These are phyloP conservation scores for Kwoniella dejecticola DNA, from an alignment of 768 basidiomycete species.

Conservation along the genomic window DNA sequence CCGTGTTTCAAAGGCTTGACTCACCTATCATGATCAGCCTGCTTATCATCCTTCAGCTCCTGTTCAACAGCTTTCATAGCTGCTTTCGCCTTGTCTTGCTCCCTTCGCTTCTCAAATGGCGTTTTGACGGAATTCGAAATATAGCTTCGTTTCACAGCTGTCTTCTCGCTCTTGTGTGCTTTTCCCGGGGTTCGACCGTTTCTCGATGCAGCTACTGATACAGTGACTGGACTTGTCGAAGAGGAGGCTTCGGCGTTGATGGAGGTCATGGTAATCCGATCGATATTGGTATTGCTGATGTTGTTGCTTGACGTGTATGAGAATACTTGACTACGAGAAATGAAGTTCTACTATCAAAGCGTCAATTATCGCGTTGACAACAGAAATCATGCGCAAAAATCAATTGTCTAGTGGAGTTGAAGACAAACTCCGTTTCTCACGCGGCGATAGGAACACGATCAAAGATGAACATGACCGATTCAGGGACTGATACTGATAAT, in stretches of 20 bases:
- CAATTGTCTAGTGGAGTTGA: too few relatives aligned
- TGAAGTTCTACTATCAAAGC: too few relatives aligned
- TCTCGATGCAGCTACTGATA: constrained; percentile 31
- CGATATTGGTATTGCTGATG: not conserved
- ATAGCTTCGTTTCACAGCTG: constrained; percentile 40
- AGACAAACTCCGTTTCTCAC: too few relatives aligned
- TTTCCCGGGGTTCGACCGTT: constrained; percentile 43
- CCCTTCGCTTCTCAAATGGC: constrained; percentile 43
- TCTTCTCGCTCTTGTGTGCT: constrained; percentile 40
- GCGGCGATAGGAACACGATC: too few relatives aligned
- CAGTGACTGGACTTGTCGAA: constrained; percentile 23
- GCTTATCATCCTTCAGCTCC: constrained; percentile 52
- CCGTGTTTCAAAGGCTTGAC: too few relatives aligned
- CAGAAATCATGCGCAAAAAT: too few relatives aligned
- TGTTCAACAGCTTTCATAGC: constrained; percentile 47
- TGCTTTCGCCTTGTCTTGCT: constrained; percentile 34
- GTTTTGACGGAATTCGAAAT: constrained; percentile 44
- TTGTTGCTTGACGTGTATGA: not conserved
- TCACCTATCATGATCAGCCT: constrained; percentile 44
- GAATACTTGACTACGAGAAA: too few relatives aligned
- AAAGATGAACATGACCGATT: not conserved
- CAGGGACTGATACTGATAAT: not conserved
- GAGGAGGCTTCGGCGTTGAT: constrained; percentile 20
- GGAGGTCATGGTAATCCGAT: constrained; percentile 10
- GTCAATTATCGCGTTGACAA: too few relatives aligned